Conservation (phyloP, 192 early-diverging fungal genomes). For the Chytriomyces sp. region DNA sequence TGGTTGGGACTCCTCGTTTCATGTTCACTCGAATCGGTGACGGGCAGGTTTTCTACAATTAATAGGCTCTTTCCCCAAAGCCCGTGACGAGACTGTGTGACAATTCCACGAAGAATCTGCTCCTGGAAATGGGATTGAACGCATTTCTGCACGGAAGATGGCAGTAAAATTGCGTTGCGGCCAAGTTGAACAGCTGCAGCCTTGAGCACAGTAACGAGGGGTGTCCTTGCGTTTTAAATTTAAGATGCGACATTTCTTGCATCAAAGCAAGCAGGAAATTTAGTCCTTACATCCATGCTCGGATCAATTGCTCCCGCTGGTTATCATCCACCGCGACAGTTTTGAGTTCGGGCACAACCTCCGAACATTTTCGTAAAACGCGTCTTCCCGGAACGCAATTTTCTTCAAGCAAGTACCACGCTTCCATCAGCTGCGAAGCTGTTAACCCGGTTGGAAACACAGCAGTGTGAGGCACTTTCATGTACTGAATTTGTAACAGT, state of each 20-base stretch:
- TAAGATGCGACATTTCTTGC: neutral
- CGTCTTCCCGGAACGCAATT: constrained; percentile 11
- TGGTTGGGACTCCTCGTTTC: no score
- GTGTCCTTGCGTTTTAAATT: neutral
- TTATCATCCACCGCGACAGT: no score
- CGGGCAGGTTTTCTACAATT: neutral
- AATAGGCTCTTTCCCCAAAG: constrained; percentile 25
- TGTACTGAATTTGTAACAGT: neutral
- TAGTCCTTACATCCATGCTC: constrained; percentile 10
- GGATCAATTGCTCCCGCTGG: no score
- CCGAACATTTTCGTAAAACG: neutral
- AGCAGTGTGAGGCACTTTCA: neutral
- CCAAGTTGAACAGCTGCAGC: constrained; percentile 16
- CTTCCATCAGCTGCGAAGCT: neutral
- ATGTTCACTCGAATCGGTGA: no score
- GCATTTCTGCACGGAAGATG: constrained; percentile 27
- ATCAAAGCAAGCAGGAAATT: neutral
- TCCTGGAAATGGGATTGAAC: constrained; percentile 35
- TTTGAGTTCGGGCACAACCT: constrained; percentile 10
- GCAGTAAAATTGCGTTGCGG: constrained; percentile 17
- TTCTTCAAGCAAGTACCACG: constrained; percentile 31
- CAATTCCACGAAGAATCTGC: constrained; percentile 27
- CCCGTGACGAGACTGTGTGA: constrained; percentile 22
- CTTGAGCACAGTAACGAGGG: constrained; percentile 1
- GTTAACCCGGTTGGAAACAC: neutral